Conservation (phyloP, 176 grass and related monocot genomes). For the Ampelocalamus luodianensis region DNA sequence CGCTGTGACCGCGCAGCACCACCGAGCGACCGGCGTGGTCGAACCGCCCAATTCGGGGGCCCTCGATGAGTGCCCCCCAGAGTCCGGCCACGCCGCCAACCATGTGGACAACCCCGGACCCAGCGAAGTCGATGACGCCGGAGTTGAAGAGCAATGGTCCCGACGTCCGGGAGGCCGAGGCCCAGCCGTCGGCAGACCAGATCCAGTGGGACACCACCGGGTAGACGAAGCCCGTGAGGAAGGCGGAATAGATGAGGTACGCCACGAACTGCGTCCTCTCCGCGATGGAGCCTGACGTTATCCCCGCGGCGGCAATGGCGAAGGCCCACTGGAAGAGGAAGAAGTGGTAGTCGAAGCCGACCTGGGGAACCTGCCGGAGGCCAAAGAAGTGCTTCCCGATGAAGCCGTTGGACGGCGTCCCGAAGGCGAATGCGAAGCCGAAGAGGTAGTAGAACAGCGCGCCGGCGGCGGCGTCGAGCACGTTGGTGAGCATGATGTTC, state of each 20-base stretch:
- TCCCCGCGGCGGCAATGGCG: conserved; percentile 88
- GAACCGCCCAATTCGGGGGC: conserved; percentile 71
- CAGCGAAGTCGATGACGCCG: conserved; percentile 80
- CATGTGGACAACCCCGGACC: conserved; percentile 77
- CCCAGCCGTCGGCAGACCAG: conserved; percentile 75
- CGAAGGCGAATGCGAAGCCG: conserved; percentile 94
- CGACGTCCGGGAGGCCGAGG: conserved; percentile 42
- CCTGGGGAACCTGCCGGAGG: conserved; percentile 47
- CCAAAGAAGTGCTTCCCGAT: conserved; percentile 93
- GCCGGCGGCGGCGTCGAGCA: conserved; percentile 81
- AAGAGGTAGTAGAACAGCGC: conserved; percentile 96
- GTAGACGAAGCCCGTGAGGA: conserved; percentile 92
- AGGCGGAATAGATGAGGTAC: conserved; percentile 87
- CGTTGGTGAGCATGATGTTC: conserved; percentile 99
- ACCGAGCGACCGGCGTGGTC: conserved; percentile 62
- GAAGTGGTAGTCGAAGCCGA: conserved; percentile 69
- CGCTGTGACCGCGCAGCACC: conserved; percentile 64
- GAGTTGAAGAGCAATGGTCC: conserved; percentile 58
- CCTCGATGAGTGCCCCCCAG: conserved; percentile 77
- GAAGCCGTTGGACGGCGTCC: conserved; percentile 81
- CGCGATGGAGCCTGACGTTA: conserved; percentile 88
- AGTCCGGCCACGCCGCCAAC: conserved; percentile 69
- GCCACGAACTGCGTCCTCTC: conserved; percentile 90
- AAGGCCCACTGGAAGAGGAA: conserved; percentile 96
- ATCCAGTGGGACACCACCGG: conserved; percentile 90